Percentiles rank a stretch among this genome's conserved stretches.
Conservation (phyloP, 140 eudicot genomes). For the Erigeron philadelphicus region DNA sequence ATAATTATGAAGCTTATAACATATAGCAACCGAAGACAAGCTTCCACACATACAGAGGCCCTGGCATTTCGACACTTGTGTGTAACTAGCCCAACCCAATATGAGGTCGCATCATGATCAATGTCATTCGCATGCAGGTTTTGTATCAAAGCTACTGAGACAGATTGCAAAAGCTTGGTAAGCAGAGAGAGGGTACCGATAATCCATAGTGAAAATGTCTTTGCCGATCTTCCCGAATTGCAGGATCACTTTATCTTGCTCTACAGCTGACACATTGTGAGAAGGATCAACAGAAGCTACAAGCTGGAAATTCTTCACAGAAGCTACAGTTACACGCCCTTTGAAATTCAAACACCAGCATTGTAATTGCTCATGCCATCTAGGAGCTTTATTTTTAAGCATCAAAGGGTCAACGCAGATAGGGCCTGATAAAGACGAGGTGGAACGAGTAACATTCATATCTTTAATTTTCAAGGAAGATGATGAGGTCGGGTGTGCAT, state of each 20-base stretch:
- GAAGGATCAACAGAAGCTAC: slow-evolving; percentile 65
- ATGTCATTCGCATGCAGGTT: slow-evolving; percentile 86
- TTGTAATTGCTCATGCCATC: slow-evolving; percentile 91
- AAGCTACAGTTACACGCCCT: slow-evolving; percentile 95
- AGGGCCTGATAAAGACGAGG: slow-evolving; percentile 24
- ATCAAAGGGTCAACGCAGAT: slow-evolving; percentile 35
- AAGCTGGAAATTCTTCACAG: slow-evolving; percentile 90
- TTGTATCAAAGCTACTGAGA: slow-evolving; percentile 91
- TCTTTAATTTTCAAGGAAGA: slow-evolving; percentile 40
- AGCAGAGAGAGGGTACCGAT: slow-evolving; percentile 84
- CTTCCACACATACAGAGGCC: slow-evolving; percentile 22
- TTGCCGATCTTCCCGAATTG: slow-evolving; percentile 92
- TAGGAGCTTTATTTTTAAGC: slow-evolving; percentile 76
- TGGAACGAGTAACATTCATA: slow-evolving; percentile 16
- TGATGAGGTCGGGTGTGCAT: slow-evolving; percentile 26
- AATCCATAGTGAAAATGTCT: slow-evolving; percentile 92
- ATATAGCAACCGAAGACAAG: slow-evolving; percentile 25
- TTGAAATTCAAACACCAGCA: slow-evolving; percentile 90
- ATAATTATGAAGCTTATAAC: slow-evolving; percentile 32
- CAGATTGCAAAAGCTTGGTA: slow-evolving; percentile 92
- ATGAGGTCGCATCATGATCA: slow-evolving; percentile 1
- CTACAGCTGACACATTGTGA: slow-evolving; percentile 53
- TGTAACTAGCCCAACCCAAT: slow-evolving; percentile 15
- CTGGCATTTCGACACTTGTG: slow-evolving; percentile 16
- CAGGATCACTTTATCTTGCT: slow-evolving; percentile 65